phyloP scores from a whole-genome alignment of 257 asterid species.

The Scutellaria barbata region DNA sequence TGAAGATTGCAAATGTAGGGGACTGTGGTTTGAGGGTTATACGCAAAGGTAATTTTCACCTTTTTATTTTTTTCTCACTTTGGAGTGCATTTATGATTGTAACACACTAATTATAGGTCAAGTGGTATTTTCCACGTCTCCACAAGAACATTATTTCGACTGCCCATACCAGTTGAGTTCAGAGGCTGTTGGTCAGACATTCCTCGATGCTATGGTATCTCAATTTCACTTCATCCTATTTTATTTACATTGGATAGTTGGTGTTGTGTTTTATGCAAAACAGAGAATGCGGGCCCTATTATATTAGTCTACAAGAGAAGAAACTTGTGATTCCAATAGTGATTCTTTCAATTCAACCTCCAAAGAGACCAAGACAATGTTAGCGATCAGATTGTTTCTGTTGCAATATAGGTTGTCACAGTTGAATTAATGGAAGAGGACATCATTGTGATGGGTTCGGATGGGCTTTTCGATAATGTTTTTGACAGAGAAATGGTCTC shows the following conservation, averaged over 20 bases:
- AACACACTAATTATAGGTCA: constrained; percentile 52
- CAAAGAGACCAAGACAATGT: not conserved
- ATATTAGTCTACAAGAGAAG: not conserved
- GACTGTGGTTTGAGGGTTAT: constrained; percentile 80
- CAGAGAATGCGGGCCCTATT: not conserved
- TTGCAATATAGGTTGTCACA: constrained; percentile 58
- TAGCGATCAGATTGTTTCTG: constrained; percentile 4
- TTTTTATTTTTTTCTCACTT: constrained; percentile 10
- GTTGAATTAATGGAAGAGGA: constrained; percentile 79
- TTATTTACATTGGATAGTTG: too few relatives aligned
- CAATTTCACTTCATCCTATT: constrained; percentile 27
- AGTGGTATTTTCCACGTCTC: constrained; percentile 68
- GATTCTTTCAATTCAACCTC: not conserved
- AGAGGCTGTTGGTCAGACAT: constrained; percentile 79
- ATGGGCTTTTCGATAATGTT: constrained; percentile 84
- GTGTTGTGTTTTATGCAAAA: too few relatives aligned
- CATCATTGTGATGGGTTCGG: constrained; percentile 73
- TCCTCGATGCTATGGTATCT: constrained; percentile 85
- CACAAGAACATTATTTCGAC: constrained; percentile 91
- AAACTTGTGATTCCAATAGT: not conserved
- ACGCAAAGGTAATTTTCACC: constrained; percentile 61
- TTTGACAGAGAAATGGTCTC: constrained; percentile 69
- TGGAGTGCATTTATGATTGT: not conserved
- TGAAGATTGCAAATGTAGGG: constrained; percentile 82
- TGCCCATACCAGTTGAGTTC: constrained; percentile 94